Evolutionary conservation across 192 early-diverging fungal species (phyloP), one percentile per base, ranked within the genome.

Genomic region (Rhizoclosmatium sp.): DNA sequence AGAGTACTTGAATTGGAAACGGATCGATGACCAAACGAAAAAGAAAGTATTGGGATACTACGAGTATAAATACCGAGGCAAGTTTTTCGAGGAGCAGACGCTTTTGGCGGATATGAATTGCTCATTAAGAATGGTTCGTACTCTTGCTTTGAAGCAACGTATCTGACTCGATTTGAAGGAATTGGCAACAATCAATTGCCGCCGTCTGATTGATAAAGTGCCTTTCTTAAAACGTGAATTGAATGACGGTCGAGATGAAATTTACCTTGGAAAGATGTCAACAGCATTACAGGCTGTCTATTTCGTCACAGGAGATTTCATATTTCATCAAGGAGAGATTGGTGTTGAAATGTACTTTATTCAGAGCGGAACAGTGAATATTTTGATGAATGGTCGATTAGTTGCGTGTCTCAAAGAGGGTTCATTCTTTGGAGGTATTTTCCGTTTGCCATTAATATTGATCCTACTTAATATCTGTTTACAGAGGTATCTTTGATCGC

Each of bases 261-360:
- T 58, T 9, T 82, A 46, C 40, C 10, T 81, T 2, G 78, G 81
- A 2, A 9, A 69, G 4, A 71, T 82, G n/a, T 41, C 69, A 12
- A 74, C 70, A 21, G 46, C 80, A 1, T 80, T 82, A 9, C 54
- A 54, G 19, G 58, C 62, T 4, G 56, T 82, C 4, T 82, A 73
- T 51, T 82, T 46, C 77, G 79, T 81, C 16, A 21, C 45, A 19
- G 80, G 80, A 10, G 81, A 82, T 47, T 66, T 23, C 59, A 54
- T 82, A 10, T 60, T 65, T 40, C 49, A 62, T 56, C 75, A 80
- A 51, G 79, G 79, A 39, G 76, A 80, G 83, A 72, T 81, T 23
- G 81, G 81, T 5, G 78, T 51, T 21, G 81, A 69, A 21, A 82
- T 82, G 81, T 82, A 79, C 62, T 82, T 82, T 78, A 82, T 82